Evolutionary conservation across 2,329 filamentous ascomycete genomes (phyloP).

Genomic region (Drechslerella stenobrocha): DNA sequence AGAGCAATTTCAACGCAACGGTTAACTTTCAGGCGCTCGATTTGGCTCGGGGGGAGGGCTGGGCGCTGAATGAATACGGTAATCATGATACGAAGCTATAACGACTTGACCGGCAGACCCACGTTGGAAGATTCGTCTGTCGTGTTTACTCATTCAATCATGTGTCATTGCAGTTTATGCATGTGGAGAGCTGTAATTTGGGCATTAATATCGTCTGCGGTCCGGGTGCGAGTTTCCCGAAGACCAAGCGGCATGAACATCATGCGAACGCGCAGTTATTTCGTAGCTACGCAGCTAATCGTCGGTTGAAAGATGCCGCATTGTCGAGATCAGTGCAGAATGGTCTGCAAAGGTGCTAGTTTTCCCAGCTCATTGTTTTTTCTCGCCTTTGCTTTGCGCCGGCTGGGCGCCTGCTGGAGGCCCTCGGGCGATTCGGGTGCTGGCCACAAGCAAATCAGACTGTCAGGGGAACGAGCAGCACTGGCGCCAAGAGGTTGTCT

Average conservation of each 20-base stretch:
- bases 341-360: constrained; percentile 4
- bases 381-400: not conserved
- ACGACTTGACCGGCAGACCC: no score
- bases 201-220: constrained; percentile 2
- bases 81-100: no score
- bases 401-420: constrained; percentile 38
- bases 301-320: not conserved
- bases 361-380: not conserved
- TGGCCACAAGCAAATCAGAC: constrained; percentile 27
- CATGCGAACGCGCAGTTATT: not conserved
- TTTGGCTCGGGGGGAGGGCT: constrained; percentile 3
- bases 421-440: constrained; percentile 13
- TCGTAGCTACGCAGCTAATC: not conserved
- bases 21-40: not conserved
- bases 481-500: constrained; percentile 38
- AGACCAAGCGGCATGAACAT: constrained; percentile 3
- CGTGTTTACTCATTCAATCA: no score
- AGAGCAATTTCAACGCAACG: constrained; percentile 1
- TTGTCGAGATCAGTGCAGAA: constrained; percentile 13
- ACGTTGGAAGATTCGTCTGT: no score
- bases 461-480: constrained; percentile 23
- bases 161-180: constrained; percentile 2
- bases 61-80: constrained; percentile 1
- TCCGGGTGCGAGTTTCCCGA: constrained; percentile 4
- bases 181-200: not conserved